Evolutionary conservation across 306 rosid genomes (phyloP).

Genomic region (Dicorynia guianensis): DNA sequence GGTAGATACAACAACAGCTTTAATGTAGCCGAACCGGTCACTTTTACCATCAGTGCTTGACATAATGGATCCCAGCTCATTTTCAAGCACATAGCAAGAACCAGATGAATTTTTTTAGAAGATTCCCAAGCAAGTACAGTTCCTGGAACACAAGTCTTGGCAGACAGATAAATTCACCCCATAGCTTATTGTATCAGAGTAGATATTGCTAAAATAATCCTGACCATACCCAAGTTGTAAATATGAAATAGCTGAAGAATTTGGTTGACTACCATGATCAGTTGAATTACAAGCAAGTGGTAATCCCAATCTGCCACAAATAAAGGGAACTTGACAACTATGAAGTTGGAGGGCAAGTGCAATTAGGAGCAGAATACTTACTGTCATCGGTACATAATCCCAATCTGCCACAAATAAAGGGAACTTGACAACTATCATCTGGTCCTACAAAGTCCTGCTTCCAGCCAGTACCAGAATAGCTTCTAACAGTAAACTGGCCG

Average conservation of each 20-base stretch:
- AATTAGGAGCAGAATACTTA: slow-evolving; percentile 49
- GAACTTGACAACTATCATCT: slow-evolving; percentile 62
- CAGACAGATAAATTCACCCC: slow-evolving; percentile 62
- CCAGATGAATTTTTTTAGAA: slow-evolving; percentile 65
- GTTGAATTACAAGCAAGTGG: slow-evolving; percentile 61
- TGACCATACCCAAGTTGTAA: slow-evolving; percentile 60
- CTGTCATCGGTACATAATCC: slow-evolving; percentile 65
- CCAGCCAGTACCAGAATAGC: slow-evolving; percentile 57
- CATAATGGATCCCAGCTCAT: slow-evolving; percentile 70
- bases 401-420: slow-evolving; percentile 69
- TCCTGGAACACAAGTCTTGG: slow-evolving; percentile 64
- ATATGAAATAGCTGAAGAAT: slow-evolving; percentile 63
- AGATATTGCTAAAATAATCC: slow-evolving; percentile 59
- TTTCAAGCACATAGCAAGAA: slow-evolving; percentile 70
- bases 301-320: no score
- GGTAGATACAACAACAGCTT: slow-evolving; percentile 43
- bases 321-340: slow-evolving; percentile 64
- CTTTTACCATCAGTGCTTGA: slow-evolving; percentile 37
- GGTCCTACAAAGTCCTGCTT: slow-evolving; percentile 74
- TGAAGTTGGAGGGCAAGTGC: slow-evolving; percentile 82
- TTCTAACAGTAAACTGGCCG: slow-evolving; percentile 66
- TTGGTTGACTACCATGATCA: slow-evolving; percentile 28
- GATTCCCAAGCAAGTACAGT: slow-evolving; percentile 85
- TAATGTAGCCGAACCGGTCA: slow-evolving; percentile 65
- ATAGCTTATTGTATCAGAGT: slow-evolving; percentile 53